Conservation (phyloP, 1,284 basidiomycete genomes). For the Malassezia pachydermatis region DNA sequence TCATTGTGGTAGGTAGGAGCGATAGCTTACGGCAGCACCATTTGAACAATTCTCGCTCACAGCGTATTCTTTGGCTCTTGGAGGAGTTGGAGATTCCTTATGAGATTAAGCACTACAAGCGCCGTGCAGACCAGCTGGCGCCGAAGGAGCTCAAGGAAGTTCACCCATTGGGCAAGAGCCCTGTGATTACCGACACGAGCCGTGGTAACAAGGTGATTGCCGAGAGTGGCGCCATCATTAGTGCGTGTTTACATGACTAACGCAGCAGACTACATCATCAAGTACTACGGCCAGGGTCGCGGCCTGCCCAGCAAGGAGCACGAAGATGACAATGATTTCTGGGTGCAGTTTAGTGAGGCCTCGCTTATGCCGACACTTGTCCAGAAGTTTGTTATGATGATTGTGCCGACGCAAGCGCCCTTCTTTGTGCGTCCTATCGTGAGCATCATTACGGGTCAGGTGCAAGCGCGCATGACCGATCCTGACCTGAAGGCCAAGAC, state of each 20-base stretch:
- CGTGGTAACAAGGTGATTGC: constrained; percentile 31
- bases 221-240: constrained; percentile 44
- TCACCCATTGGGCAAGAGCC: constrained; percentile 43
- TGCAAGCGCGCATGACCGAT: constrained; percentile 26
- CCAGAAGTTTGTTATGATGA: constrained; percentile 35
- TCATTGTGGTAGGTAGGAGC: constrained; percentile 21
- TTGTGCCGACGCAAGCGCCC: constrained; percentile 34
- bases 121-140: constrained; percentile 28
- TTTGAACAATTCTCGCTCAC: constrained; percentile 43
- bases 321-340: constrained; percentile 36
- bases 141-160: constrained; percentile 33
- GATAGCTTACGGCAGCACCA: constrained; percentile 24
- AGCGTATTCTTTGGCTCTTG: constrained; percentile 45
- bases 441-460: constrained; percentile 24
- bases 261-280: constrained; percentile 37
- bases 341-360: constrained; percentile 41
- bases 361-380: constrained; percentile 39
- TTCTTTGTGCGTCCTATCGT: constrained; percentile 43
- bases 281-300: constrained; percentile 36
- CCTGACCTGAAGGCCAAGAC: constrained; percentile 33
- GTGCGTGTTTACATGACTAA: constrained; percentile 10
- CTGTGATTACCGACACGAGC: constrained; percentile 38
- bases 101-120: constrained; percentile 39
- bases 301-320: constrained; percentile 24
- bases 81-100: constrained; percentile 44